Evolutionary conservation across 225 moss, liverwort and hornwort species (phyloP).

Genomic region (Lunularia cruciata): DNA sequence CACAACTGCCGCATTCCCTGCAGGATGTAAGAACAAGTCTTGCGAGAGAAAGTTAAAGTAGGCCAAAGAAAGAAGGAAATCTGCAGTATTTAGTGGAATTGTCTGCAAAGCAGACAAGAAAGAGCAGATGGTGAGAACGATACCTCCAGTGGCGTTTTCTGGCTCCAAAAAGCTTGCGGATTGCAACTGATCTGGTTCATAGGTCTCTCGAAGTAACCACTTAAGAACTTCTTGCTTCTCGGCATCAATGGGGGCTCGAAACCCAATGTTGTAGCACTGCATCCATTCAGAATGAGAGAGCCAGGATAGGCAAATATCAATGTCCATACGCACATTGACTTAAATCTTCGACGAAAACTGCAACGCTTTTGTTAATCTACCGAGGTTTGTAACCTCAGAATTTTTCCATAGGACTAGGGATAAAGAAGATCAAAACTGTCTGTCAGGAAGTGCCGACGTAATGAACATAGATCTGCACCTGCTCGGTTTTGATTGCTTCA

Average conservation of each 20-base stretch:
- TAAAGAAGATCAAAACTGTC: neutral
- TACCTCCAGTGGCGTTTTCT: constrained; percentile 37
- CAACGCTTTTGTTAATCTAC: neutral
- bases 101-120: neutral
- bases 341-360: neutral
- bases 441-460: too few relatives aligned
- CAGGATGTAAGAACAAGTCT: neutral
- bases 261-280: constrained; percentile 89
- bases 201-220: constrained; percentile 92
- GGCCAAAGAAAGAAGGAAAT: neutral
- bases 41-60: neutral
- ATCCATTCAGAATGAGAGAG: constrained; percentile 6
- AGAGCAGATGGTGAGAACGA: neutral
- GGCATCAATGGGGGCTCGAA: constrained; percentile 57
- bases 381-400: too few relatives aligned
- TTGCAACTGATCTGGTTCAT: constrained; percentile 73
- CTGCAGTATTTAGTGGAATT: neutral
- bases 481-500: constrained; percentile 68
- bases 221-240: constrained; percentile 75
- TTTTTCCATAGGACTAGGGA: too few relatives aligned
- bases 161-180: constrained; percentile 58
- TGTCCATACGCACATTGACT: neutral
- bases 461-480: constrained; percentile 42
- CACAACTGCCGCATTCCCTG: constrained; percentile 52
- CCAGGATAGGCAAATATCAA: neutral